Evolutionary conservation across 2,329 filamentous ascomycete species (phyloP).

Genomic region (Calonectria ilicicola): DNA sequence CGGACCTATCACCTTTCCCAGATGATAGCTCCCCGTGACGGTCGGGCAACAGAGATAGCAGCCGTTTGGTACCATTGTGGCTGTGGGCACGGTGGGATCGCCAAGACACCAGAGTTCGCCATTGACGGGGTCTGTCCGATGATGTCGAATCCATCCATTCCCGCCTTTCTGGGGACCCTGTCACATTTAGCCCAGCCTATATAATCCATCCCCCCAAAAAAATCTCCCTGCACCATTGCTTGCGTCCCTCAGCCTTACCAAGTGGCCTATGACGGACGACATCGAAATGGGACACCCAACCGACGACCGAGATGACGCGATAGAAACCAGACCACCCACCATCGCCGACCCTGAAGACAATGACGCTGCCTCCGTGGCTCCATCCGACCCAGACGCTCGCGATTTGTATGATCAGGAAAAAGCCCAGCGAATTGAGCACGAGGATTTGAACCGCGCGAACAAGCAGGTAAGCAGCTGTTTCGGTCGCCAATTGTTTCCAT

Average conservation of each 20-base stretch:
- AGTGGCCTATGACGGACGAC: constrained; percentile 32
- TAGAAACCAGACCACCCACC: constrained; percentile 39
- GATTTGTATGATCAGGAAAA: constrained; percentile 45
- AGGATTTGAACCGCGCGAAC: constrained; percentile 42
- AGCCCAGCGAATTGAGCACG: constrained; percentile 44
- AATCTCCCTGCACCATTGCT: constrained; percentile 19
- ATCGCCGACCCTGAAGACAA: constrained; percentile 38
- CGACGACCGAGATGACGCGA: constrained; percentile 40
- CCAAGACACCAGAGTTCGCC: constrained; percentile 33
- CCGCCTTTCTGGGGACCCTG: constrained; percentile 17
- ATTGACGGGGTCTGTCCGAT: constrained; percentile 36
- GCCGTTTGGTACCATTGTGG: constrained; percentile 39
- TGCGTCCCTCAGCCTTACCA: constrained; percentile 35
- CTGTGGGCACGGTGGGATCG: constrained; percentile 37
- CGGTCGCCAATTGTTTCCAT: background rate
- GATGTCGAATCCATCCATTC: constrained; percentile 17
- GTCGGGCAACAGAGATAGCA: constrained; percentile 37
- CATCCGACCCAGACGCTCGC: constrained; percentile 41
- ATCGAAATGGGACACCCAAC: constrained; percentile 40
- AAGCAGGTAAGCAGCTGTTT: constrained; percentile 39
- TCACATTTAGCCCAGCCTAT: constrained; percentile 31
- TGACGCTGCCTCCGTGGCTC: constrained; percentile 38
- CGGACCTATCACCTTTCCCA: constrained; percentile 36
- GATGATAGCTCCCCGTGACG: constrained; percentile 18
- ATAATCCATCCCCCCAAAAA: constrained; percentile 36